phyloP scores from a whole-genome alignment of 345 rosid genomes.

The Melaleuca alternifolia region DNA sequence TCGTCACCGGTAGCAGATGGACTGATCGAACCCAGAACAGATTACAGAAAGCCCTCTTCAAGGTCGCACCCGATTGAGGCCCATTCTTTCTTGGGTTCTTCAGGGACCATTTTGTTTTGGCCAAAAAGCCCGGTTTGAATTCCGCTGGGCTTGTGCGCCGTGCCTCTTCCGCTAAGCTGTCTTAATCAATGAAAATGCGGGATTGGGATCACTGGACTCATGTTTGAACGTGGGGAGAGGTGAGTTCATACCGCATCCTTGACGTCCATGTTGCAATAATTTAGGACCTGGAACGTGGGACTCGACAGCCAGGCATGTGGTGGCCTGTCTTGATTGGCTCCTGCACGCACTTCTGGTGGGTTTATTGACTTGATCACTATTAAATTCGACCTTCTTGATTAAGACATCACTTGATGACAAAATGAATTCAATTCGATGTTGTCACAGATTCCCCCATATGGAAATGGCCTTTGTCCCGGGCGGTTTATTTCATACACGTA shows the following conservation, averaged over 20 bases:
- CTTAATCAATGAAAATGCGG: background rate
- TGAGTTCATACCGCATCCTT: background rate
- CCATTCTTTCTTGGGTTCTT: background rate
- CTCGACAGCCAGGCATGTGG: background rate
- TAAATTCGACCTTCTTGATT: background rate
- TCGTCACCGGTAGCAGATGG: background rate
- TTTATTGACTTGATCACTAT: background rate
- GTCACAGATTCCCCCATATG: background rate
- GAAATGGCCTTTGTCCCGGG: background rate
- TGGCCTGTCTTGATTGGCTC: background rate
- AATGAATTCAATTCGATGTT: background rate
- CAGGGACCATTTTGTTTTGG: background rate
- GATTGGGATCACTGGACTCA: background rate
- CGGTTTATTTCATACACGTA: background rate
- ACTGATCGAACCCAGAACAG: background rate
- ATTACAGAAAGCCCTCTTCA: background rate
- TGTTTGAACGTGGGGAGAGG: background rate
- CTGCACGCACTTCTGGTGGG: background rate
- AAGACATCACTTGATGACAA: background rate
- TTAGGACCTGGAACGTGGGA: background rate
- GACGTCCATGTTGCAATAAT: background rate
- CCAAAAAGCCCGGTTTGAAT: background rate
- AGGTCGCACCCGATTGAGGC: background rate
- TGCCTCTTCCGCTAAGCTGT: background rate
- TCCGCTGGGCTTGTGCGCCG: background rate